Base-by-base conservation (phyloP, 495 filamentous ascomycete genomes). In the Apodospora peruviana region DNA sequence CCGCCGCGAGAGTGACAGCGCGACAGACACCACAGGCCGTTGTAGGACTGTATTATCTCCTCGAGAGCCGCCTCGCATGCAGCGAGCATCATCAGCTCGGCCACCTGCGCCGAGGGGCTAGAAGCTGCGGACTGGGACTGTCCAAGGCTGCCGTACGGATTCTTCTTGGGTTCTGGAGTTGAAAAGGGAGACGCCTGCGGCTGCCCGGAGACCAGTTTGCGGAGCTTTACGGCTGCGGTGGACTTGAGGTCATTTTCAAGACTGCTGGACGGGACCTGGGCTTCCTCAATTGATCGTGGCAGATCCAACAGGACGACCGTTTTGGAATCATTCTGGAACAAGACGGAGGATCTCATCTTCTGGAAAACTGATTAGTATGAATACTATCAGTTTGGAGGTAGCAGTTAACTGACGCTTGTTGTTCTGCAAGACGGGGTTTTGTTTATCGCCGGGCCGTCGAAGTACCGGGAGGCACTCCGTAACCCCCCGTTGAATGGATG, bases 21-120 rank as follows among this genome's bases (percentile, higher is more conserved):
- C 7, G 69, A 67, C 11, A 77, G 55, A 49, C 64, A 74, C 70
- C 73, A 80, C 4, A 61, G 62, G 12, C 72, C 74, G 5, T 56
- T n/a, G 44, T 73, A 67, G 23, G 48, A 50, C 4, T 27, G 29
- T 19, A 38, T 54, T 16, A 67, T 58, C 18, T 69, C 55, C 11
- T 69, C 52, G 18, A 79, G 62, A 20, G 75, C 71, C 5, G 61
- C 46, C 45, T 66, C 64, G 19, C 65, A 65, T n/a, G 59, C 60
- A 19, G 69, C 70, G 16, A 63, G 45, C 37, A 69, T 65, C 72
- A 75, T 76, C 36, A 76, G 47, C 49, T 72, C 70, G 12, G 68
- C 60, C 45, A 76, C 43, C 21, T 68, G 70, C n/a, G 65, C 61
- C 10, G 68, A 64, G 17, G 50, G 43, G 18, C 14, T 50, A 5